Base-by-base conservation (phyloP, 2,329 filamentous ascomycete genomes). In the Fusarium torreyae region DNA sequence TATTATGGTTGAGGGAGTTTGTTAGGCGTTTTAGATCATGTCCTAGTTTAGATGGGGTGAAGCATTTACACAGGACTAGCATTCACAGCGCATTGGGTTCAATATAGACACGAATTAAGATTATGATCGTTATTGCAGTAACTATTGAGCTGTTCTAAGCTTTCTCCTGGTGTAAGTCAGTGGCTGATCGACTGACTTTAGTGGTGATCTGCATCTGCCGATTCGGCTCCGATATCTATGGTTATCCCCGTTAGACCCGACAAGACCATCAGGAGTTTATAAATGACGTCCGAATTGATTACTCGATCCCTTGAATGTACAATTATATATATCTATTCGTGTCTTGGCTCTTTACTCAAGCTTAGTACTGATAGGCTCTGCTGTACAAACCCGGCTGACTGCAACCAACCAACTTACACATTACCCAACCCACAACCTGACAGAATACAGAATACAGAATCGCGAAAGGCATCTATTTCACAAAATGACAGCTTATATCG, bases 401-500 rank as follows among this genome's bases (percentile, higher is more conserved):
- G 8, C 14, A 36, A 34, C 33, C 13, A 36, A 34, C 33, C 13
- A 14, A 36, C 38, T 22, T 18, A 18, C 40, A 13, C 20, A 34
- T 38, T 42, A 14, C 17, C 20, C 28, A 24, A 18, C 5, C 7
- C 24, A 22, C 14, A 18, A n/a, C n/a, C 36, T 6, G 28, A 20
- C 7, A 20, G 18, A 20, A 20, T 20, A 20, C n/a, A 31, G 10
- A 31, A 31, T 10, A 31, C 28, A 31, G 11, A 4, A 18, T 22
- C 4, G 34, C n/a, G 26, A n/a, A 24, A 24, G 46, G 11, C 20
- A 28, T 31, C 7, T 4, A n/a, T n/a, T n/a, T 24, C 3, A 8
- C 39, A 58, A 31, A 28, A 76, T 77, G 70, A 61, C 65, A 14
- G 62, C 68, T 3, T 78, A 77, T 59, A 61, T 82, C 44, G 81